Base-by-base conservation (phyloP, 2,329 filamentous ascomycete genomes). In the Acrodontium crateriforme region DNA sequence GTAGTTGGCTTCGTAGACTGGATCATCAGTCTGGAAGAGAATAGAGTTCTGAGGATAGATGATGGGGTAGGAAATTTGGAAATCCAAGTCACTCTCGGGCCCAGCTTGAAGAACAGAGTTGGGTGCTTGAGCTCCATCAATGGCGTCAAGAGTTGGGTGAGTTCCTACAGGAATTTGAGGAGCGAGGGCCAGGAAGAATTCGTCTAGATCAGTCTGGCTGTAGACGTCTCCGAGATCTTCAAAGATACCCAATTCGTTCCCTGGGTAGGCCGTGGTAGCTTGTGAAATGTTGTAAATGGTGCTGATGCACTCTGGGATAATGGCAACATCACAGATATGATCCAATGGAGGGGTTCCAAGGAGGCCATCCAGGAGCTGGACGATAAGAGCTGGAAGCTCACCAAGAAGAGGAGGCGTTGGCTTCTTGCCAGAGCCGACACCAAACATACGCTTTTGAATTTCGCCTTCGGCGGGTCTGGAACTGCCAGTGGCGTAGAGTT, bases 21-120 rank as follows among this genome's bases (percentile, higher is more conserved):
- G 46, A 34, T 65, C 64, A 31, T 67, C 63, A 0, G 59, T 57
- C 39, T 62, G 59, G 44, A 54, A 64, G 23, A 63, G 47, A 9
- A 59, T 53, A 0, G 56, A 39, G 18, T 53, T 48, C 36, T 66
- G 62, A 1, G 63, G 63, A 42, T 56, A 66, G 36, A 66, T 60
- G 27, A 67, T 45, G 1, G 62, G 59, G 32, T 60, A 61, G 2
- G 58, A 50, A 15, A 62, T 51, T 33, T 65, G 46, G 28, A 65
- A 63, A 38, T 67, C 63, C 8, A 67, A 54, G 20, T 58, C 54
- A 8, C 27, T 24, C 20, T 39, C 38, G n/a, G 22, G 16, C 3
- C 56, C 58, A 4, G 33, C 28, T 5, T 38, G 18, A 11, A 35
- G 31, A 2, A 49, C 32, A 1, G 42, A 25, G 4, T 41, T 35